phyloP scores from a whole-genome alignment of 169 alveolate species.

The Eimeria acervulina region DNA sequence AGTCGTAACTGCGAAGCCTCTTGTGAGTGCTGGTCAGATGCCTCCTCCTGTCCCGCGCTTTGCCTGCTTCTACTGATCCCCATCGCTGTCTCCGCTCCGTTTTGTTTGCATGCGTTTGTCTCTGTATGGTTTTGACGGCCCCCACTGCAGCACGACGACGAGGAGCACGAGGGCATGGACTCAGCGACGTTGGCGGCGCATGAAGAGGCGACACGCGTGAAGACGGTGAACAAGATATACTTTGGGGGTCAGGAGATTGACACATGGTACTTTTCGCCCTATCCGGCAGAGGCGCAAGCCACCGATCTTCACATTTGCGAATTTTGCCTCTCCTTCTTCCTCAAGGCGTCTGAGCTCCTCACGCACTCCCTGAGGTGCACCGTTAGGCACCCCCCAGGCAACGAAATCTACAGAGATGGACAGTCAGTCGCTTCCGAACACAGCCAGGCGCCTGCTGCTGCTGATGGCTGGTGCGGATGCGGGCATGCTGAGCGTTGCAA shows the following conservation, averaged over 20 bases:
- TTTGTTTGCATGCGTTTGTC: background rate
- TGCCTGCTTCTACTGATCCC: background rate
- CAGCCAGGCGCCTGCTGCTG: slow-evolving; percentile 8
- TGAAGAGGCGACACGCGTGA: slow-evolving; percentile 97
- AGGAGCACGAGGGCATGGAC: slow-evolving; percentile 83
- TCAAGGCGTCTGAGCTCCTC: slow-evolving; percentile 91
- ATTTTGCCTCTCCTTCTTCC: slow-evolving; percentile 95
- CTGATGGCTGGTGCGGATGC: slow-evolving; percentile 83
- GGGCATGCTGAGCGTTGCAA: background rate
- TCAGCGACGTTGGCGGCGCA: slow-evolving; percentile 94
- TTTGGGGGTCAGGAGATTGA: slow-evolving; percentile 96
- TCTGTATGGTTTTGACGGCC: background rate
- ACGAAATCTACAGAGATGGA: slow-evolving; percentile 95
- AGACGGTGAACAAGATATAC: slow-evolving; percentile 95
- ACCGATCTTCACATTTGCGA: slow-evolving; percentile 97
- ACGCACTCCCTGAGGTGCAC: slow-evolving; percentile 94
- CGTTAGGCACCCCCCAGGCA: slow-evolving; percentile 98
- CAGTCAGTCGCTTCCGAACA: background rate
- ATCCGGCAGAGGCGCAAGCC: slow-evolving; percentile 97
- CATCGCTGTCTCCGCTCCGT: background rate
- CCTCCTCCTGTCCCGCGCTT: background rate
- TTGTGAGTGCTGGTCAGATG: background rate
- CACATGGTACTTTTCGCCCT: slow-evolving; percentile 99
- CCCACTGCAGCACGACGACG: slow-evolving; percentile 74
- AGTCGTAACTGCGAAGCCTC: too few species aligned